A percentile compares a stretch with the other conserved stretches of the same genome.
Conservation (phyloP, 2,329 filamentous ascomycete species). For the Fusarium sp. region DNA sequence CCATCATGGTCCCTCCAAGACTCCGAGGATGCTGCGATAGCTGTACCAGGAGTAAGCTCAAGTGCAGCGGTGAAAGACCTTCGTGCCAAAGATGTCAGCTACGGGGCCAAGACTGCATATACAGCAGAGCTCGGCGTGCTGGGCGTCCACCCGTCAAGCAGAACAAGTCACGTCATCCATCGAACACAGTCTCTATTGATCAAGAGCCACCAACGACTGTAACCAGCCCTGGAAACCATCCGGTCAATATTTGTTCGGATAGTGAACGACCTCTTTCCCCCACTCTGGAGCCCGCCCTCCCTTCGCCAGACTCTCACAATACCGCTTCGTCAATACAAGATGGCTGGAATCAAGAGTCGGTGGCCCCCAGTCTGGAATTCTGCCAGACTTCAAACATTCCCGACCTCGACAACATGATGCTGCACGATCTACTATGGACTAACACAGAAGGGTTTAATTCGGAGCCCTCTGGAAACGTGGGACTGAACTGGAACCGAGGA, state of each 20-base stretch:
- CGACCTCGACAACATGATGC: constrained; percentile 3
- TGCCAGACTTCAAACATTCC: neutral
- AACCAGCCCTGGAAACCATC: neutral
- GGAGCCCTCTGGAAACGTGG: neutral
- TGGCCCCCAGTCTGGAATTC: neutral
- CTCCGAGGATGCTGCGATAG: constrained; percentile 10
- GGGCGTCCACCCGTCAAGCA: constrained; percentile 1
- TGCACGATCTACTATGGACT: constrained; percentile 5
- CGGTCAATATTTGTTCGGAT: neutral
- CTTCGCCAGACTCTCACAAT: neutral
- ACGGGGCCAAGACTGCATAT: constrained; percentile 2
- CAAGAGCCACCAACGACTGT: neutral
- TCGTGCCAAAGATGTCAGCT: constrained; percentile 8
- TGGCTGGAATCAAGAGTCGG: constrained; percentile 1
- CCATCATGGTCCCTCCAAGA: neutral
- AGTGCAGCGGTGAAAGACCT: constrained; percentile 5
- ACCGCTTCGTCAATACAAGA: neutral
- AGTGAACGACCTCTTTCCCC: neutral
- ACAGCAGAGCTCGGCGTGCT: constrained; percentile 6
- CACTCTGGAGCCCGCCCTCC: neutral
- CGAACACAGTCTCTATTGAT: neutral
- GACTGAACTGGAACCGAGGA: neutral
- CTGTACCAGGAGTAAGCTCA: constrained; percentile 9
- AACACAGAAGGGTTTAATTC: constrained; percentile 2
- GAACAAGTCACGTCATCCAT: neutral